Evolutionary conservation across 2,329 filamentous ascomycete species (phyloP), one percentile per base, ranked within the genome.

Genomic region (Talaromyces sp.): DNA sequence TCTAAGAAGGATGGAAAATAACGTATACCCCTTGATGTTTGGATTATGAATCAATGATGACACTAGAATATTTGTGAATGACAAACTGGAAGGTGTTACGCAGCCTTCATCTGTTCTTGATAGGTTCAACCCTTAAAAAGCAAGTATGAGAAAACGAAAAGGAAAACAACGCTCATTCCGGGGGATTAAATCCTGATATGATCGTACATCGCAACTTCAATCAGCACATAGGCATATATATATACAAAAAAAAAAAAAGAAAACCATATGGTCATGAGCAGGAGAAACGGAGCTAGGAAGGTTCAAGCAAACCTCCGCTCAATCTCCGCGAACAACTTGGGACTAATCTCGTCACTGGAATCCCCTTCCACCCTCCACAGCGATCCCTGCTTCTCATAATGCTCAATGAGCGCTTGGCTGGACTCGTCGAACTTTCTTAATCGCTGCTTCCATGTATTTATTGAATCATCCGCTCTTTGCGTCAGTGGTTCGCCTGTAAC

Each of bases 321-420:
- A 75, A 99, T 91, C 77, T 96, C 92, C 8, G 81, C 78, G 71
- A 92, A 90, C 31, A 99, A 81, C 80, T 92, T 88, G n/a, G 95
- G 95, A 60, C 85, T 93, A 69, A 99, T 99, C 79, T 98, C 95
- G 72, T 99, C 91, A 72, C 92, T 96, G 75, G 87, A 93, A 77
- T 93, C 86, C 23, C 95, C 95, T 69, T 91, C 83, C 3, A 97
- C 92, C 65, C 91, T 91, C 85, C 90, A 92, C 40, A 99, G 79
- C 12, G 96, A 88, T 9, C 91, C 92, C 73, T 89, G 89, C 67
- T 85, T 84, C 57, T 91, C 89, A 72, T 99, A 99, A 77, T 97
- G 91, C 68, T 96, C 90, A 18, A 99, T 81, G 50, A 99, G 79
- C 16, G 91, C 90, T 75, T 87, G 83, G 75, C 90, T 96, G 3